Conservation (phyloP, 768 basidiomycete species). For the Lactarius hatsudake region DNA sequence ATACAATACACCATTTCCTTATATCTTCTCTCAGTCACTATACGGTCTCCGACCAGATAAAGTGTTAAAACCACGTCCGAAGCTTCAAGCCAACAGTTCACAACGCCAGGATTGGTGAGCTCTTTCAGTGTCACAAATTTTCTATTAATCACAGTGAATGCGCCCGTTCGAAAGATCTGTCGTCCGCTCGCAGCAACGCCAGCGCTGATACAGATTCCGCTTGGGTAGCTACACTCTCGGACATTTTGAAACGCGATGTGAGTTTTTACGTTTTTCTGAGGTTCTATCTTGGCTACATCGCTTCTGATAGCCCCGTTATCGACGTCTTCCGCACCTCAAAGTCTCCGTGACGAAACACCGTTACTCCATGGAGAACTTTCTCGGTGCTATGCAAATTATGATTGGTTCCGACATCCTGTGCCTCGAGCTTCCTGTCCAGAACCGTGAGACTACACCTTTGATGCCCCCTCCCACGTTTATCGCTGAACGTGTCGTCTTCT, state of each 20-base stretch:
- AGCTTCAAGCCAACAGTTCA: neutral
- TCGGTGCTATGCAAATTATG: too few relatives aligned
- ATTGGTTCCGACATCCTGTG: accelerated
- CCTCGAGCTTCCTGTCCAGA: neutral
- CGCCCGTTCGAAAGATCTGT: neutral
- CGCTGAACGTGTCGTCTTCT: neutral
- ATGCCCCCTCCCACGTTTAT: neutral
- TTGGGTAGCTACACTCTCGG: neutral
- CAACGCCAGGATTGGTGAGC: neutral
- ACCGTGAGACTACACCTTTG: neutral
- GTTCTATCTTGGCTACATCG: neutral
- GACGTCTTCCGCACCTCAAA: neutral
- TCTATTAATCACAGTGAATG: neutral
- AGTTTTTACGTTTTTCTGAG: neutral
- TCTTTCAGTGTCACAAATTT: neutral
- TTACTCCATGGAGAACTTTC: too few relatives aligned
- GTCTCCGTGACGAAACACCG: neutral
- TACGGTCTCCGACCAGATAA: neutral
- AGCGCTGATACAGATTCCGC: neutral
- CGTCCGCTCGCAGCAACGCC: neutral
- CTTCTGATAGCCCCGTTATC: neutral
- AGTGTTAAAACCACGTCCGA: neutral
- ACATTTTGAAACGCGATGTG: neutral
- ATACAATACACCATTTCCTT: neutral
- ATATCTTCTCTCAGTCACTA: neutral